These are phyloP conservation scores for Aspergillus fumigatiaffinis DNA, from an alignment of 2,329 filamentous ascomycete species.

Conservation along the genomic window DNA sequence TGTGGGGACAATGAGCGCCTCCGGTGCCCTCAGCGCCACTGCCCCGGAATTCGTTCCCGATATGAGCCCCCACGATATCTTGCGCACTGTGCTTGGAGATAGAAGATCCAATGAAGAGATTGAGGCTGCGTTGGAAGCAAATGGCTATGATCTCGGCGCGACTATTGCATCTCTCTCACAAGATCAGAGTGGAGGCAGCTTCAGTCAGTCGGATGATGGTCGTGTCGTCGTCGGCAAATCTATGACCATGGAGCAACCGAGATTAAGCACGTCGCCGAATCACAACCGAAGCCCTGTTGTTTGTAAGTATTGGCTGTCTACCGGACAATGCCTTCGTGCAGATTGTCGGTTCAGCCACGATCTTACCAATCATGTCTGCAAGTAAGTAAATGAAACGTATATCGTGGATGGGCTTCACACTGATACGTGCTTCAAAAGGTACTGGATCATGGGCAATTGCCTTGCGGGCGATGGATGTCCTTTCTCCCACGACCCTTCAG, in stretches of 20 bases:
- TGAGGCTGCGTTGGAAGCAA: constrained; percentile 79
- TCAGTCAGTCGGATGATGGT: constrained; percentile 54
- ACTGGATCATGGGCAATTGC: constrained; percentile 95
- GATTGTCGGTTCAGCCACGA: constrained; percentile 98
- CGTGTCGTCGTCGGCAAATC: constrained; percentile 83
- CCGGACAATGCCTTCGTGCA: constrained; percentile 89
- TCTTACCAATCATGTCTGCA: constrained; percentile 93
- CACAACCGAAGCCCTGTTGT: constrained; percentile 81
- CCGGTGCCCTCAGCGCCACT: constrained; percentile 65
- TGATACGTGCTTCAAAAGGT: constrained; percentile 51
- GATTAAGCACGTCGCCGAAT: constrained; percentile 71
- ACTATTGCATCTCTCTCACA: constrained; percentile 90
- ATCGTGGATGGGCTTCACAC: neutral
- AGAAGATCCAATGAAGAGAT: constrained; percentile 91
- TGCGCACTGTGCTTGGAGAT: constrained; percentile 88
- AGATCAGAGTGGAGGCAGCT: constrained; percentile 53
- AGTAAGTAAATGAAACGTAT: constrained; percentile 58
- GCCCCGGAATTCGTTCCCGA: constrained; percentile 81
- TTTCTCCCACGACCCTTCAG: constrained; percentile 92
- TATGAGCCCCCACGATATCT: constrained; percentile 97
- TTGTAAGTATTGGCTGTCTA: constrained; percentile 95
- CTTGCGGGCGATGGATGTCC: constrained; percentile 90
- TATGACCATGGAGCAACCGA: constrained; percentile 66
- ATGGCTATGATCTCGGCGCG: constrained; percentile 89
- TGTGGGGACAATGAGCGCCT: constrained; percentile 67